These are phyloP conservation scores for Pelomyxa schiedti DNA, from an alignment of 78 protist species.

Conservation along the genomic window DNA sequence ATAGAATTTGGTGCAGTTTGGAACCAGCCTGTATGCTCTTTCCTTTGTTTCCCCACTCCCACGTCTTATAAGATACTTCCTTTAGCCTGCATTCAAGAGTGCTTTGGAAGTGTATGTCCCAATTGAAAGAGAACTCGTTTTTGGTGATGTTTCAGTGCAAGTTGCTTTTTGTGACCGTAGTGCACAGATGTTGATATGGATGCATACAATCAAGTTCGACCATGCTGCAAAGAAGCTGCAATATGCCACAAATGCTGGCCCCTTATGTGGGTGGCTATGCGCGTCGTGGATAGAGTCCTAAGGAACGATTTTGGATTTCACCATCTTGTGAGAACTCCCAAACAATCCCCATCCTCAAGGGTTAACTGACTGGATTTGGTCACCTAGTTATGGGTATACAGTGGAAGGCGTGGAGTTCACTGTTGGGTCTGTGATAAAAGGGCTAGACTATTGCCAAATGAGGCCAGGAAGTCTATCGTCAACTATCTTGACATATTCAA, in stretches of 20 bases:
- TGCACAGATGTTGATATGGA: constrained; percentile 92
- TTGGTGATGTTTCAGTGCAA: neutral
- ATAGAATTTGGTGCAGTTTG: neutral
- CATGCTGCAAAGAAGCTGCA: constrained; percentile 12
- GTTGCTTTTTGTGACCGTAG: neutral
- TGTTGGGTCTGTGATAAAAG: constrained; percentile 93
- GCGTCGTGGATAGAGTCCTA: constrained; percentile 39
- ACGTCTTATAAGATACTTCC: no score
- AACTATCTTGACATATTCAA: constrained; percentile 36
- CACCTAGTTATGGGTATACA: constrained; percentile 81
- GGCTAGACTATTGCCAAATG: constrained; percentile 59
- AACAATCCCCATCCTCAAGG: neutral
- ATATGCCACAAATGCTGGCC: constrained; percentile 87
- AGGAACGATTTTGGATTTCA: neutral
- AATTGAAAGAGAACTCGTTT: neutral
- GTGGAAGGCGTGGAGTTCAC: constrained; percentile 98
- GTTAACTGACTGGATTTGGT: constrained; percentile 81
- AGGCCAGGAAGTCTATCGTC: constrained; percentile 60
- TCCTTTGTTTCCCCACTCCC: no score
- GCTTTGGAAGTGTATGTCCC: neutral
- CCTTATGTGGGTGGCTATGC: constrained; percentile 67
- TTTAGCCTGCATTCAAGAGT: no score
- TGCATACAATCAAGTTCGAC: constrained; percentile 93
- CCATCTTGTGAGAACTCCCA: neutral
- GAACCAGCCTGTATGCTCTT: neutral